These are phyloP conservation scores for Pseudogymnoascus sp. DNA, from an alignment of 2,329 filamentous ascomycete genomes.

Conservation along the genomic window DNA sequence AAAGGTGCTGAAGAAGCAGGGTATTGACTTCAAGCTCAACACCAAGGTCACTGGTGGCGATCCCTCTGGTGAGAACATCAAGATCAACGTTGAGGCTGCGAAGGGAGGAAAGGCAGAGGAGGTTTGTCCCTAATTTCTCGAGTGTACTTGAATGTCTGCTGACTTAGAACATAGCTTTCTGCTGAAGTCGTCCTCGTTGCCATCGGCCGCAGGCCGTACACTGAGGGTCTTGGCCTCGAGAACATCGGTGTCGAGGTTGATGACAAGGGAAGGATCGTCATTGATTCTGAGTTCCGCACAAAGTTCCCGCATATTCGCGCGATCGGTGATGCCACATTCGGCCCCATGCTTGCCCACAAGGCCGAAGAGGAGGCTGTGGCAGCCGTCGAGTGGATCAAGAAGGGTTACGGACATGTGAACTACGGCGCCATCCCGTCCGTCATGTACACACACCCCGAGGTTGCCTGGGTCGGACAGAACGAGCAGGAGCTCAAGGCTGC, in stretches of 20 bases:
- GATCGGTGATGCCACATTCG: slow-evolving; percentile 92
- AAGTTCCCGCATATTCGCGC: slow-evolving; percentile 96
- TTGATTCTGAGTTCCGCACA: slow-evolving; percentile 98
- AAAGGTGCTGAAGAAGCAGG: slow-evolving; percentile 93
- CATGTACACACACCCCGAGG: slow-evolving; percentile 99
- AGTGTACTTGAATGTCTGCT: neutral
- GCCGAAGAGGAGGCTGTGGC: slow-evolving; percentile 97
- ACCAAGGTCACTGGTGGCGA: slow-evolving; percentile 92
- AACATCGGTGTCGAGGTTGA: slow-evolving; percentile 89
- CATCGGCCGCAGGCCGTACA: slow-evolving; percentile 94
- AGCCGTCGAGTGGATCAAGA: slow-evolving; percentile 93
- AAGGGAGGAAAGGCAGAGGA: slow-evolving; percentile 95
- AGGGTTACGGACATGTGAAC: slow-evolving; percentile 97
- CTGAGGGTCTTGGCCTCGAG: slow-evolving; percentile 81
- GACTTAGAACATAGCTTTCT: slow-evolving; percentile 55
- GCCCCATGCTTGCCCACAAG: slow-evolving; percentile 98
- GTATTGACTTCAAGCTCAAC: slow-evolving; percentile 94
- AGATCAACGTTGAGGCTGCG: slow-evolving; percentile 79
- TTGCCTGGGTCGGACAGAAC: slow-evolving; percentile 96
- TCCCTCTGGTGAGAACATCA: slow-evolving; percentile 66
- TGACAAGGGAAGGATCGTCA: slow-evolving; percentile 88
- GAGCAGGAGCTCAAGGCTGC: slow-evolving; percentile 90
- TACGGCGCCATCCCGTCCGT: slow-evolving; percentile 95
- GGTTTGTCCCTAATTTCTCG: slow-evolving; percentile 43
- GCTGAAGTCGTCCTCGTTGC: slow-evolving; percentile 94